These are phyloP conservation scores for Boletus barrowsii DNA, from an alignment of 768 basidiomycete genomes.

Conservation along the genomic window DNA sequence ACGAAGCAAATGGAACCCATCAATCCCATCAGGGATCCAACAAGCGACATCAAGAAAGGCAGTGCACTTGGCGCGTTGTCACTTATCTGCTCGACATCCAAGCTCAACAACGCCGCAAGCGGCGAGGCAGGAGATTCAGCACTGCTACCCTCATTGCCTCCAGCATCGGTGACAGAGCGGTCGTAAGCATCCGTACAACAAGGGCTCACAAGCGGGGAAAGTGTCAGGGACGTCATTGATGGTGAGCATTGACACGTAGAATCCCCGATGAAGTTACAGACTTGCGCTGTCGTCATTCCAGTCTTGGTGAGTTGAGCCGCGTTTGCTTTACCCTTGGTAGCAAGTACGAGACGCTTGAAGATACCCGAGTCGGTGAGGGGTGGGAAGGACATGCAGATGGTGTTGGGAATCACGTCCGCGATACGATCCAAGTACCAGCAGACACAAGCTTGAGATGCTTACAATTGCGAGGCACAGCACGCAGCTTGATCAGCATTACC, in stretches of 20 bases:
- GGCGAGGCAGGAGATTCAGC: constrained; percentile 25
- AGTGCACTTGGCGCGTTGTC: constrained; percentile 28
- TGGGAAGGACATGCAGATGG: constrained; percentile 33
- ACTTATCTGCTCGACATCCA: constrained; percentile 27
- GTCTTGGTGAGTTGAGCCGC: constrained; percentile 29
- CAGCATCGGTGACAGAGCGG: constrained; percentile 11
- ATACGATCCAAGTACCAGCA: constrained; percentile 31
- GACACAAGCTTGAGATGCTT: background rate
- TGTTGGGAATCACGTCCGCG: constrained; percentile 30
- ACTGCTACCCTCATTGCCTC: constrained; percentile 7
- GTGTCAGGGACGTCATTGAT: constrained; percentile 24
- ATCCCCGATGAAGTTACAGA: constrained; percentile 32
- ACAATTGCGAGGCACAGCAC: constrained; percentile 23
- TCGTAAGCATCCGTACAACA: constrained; percentile 27
- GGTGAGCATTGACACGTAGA: constrained; percentile 30
- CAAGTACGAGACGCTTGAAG: constrained; percentile 30
- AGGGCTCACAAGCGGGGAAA: constrained; percentile 26
- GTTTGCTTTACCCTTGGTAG: constrained; percentile 27
- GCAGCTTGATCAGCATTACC: constrained; percentile 27
- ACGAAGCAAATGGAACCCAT: no score
- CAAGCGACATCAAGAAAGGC: no score
- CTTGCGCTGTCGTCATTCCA: constrained; percentile 32
- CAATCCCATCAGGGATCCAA: no score
- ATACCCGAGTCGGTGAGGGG: constrained; percentile 34
- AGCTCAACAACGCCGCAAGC: constrained; percentile 22